These are phyloP conservation scores for Saksenaea oblongispora DNA, from an alignment of 371 early-diverging fungal species.

Conservation along the genomic window DNA sequence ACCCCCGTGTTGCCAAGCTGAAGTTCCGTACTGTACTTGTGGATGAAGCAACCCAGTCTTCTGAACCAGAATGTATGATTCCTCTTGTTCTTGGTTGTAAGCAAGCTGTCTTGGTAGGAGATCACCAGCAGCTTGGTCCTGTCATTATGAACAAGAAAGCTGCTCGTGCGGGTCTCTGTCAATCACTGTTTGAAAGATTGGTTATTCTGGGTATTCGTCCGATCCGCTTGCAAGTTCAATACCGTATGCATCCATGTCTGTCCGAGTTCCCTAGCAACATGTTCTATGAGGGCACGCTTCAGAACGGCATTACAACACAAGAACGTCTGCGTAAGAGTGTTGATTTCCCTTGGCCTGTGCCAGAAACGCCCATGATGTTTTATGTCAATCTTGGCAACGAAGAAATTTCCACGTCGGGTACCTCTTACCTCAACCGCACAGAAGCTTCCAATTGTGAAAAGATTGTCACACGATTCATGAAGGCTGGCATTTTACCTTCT, in stretches of 20 bases:
- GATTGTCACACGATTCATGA: constrained; percentile 92
- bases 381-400: constrained; percentile 92
- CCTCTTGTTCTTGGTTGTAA: constrained; percentile 94
- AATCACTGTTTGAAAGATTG: constrained; percentile 97
- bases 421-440: constrained; percentile 94
- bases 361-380: constrained; percentile 95
- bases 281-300: constrained; percentile 98
- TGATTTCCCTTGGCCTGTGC: constrained; percentile 96
- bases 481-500: constrained; percentile 81
- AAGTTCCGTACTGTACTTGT: constrained; percentile 94
- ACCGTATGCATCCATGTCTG: constrained; percentile 98
- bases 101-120: constrained; percentile 97
- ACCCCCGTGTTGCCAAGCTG: constrained; percentile 85
- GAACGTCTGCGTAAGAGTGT: constrained; percentile 87
- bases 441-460: constrained; percentile 93
- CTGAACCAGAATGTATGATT: constrained; percentile 98
- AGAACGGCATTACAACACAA: constrained; percentile 92
- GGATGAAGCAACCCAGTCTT: constrained; percentile 98
- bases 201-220: constrained; percentile 92
- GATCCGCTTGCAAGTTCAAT: constrained; percentile 95
- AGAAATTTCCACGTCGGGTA: constrained; percentile 95
- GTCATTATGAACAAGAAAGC: constrained; percentile 98
- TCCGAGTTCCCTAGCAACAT: constrained; percentile 98
- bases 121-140: constrained; percentile 99
- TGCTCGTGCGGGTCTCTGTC: constrained; percentile 91